Evolutionary conservation across 148 eudicot genomes (phyloP), one percentile per base, ranked within the genome.

Genomic region (Hydrangea macrophylla): DNA sequence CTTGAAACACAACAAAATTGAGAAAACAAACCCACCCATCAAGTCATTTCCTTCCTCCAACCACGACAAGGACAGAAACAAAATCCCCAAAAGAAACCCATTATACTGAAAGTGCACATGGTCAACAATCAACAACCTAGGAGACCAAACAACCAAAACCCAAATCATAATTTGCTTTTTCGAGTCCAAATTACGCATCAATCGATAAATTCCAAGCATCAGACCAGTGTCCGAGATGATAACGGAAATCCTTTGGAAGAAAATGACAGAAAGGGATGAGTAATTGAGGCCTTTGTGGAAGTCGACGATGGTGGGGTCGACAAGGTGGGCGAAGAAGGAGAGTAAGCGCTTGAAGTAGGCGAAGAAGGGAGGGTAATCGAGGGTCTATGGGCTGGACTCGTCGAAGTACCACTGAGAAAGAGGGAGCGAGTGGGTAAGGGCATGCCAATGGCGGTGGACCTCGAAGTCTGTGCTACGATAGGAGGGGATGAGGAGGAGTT

Each of bases 91-190:
- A 39, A 93, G 67, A 76, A 94, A 83, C 76, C 98, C 98, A 75
- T 94, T 94, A 65, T 94, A 94, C 90, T 94, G 98, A 76, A 90
- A 94, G 79, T 90, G 98, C 74, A 93, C 23, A 72, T 90, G 98
- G 62, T 93, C 98, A 60, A 93, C 96, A 55, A 94, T 90, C 55
- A 90, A 51, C 78, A 94, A 68, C 62, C 82, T 89, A 60, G 97
- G 97, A 1, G 89, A 80, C 84, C 87, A 85, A 80, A 94, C 60
- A 60, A 88, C 79, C 86, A 90, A 69, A 70, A 84, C 84, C 96
- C 89, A 90, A 70, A 88, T 72, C 88, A 94, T 35, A 69, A 76
- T 42, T 36, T 86, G 58, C 65, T 65, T 65, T 24, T 27, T 79
- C 0, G n/a, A 6, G 27, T 76, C 81, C 50, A 84, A 10, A 11